Conservation (phyloP, 257 asterid genomes). For the Cynanchum wilfordii region DNA sequence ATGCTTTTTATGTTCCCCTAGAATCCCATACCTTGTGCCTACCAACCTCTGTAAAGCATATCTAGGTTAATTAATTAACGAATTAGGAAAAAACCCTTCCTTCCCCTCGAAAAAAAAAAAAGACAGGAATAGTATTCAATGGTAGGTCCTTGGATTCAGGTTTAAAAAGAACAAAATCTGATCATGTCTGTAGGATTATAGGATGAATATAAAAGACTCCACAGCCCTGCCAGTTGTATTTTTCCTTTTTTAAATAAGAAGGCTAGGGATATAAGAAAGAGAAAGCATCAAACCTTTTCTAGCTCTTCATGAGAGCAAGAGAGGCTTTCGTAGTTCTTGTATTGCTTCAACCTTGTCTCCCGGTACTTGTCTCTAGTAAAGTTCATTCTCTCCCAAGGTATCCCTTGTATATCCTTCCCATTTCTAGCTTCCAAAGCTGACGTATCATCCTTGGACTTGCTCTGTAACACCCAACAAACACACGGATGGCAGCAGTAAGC, state of each 20-base stretch:
- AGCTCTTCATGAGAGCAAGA: conserved; percentile 48
- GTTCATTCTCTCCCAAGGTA: conserved; percentile 89
- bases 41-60: not conserved
- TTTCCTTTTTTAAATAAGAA: not conserved
- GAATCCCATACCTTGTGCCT: not conserved
- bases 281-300: conserved; percentile 41
- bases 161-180: not conserved
- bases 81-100: not conserved
- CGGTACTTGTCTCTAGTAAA: conserved; percentile 74
- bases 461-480: conserved; percentile 29
- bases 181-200: not conserved
- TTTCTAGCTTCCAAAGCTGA: conserved; percentile 72
- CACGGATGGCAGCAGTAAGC: too few relatives aligned
- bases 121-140: not conserved
- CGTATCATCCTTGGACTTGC: conserved; percentile 55
- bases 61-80: not conserved
- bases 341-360: conserved; percentile 64
- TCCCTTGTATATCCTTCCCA: conserved; percentile 97
- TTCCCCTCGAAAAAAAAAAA: too few relatives aligned
- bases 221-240: not conserved
- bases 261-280: not conserved
- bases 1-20: not conserved
- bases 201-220: too few relatives aligned
- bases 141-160: not conserved
- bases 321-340: conserved; percentile 69